Percentiles rank a stretch among this genome's conserved stretches.
These are phyloP conservation scores for Solanum clarkiae DNA, from an alignment of 257 asterid species.

Conservation along the genomic window DNA sequence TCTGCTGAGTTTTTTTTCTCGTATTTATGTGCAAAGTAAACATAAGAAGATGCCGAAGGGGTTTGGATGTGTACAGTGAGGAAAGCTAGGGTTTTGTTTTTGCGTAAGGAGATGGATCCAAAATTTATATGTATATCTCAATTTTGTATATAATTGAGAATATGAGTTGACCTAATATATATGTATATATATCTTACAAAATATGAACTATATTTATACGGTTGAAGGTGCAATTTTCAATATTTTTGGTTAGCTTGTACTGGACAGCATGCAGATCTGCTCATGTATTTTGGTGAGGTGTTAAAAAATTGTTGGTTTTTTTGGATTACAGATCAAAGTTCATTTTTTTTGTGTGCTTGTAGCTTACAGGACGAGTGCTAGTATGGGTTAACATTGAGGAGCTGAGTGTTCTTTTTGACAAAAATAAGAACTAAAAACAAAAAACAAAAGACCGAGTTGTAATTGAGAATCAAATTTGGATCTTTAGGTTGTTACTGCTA, in stretches of 20 bases:
- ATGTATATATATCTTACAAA: background rate
- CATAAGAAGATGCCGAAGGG: background rate
- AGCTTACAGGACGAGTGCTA: background rate
- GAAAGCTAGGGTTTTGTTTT: background rate
- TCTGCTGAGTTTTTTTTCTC: no score
- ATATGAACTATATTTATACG: background rate
- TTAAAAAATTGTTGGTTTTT: background rate
- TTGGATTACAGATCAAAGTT: background rate
- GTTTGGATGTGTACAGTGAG: background rate
- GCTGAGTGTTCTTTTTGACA: background rate
- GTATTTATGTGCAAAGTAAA: background rate
- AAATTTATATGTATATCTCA: background rate
- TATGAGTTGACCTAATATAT: background rate
- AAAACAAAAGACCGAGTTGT: background rate
- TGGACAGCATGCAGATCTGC: background rate
- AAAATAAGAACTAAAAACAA: no score
- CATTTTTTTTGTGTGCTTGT: background rate
- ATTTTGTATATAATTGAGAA: background rate
- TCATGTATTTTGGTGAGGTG: background rate
- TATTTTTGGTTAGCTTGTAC: background rate
- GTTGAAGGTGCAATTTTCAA: background rate
- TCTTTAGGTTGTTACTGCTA: background rate
- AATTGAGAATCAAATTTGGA: background rate
- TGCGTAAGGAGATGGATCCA: background rate
- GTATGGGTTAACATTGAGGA: background rate